Percentiles rank a stretch among this genome's conserved stretches.
These are phyloP conservation scores for Sutorius eximius DNA, from an alignment of 1,284 basidiomycete species.

Conservation along the genomic window DNA sequence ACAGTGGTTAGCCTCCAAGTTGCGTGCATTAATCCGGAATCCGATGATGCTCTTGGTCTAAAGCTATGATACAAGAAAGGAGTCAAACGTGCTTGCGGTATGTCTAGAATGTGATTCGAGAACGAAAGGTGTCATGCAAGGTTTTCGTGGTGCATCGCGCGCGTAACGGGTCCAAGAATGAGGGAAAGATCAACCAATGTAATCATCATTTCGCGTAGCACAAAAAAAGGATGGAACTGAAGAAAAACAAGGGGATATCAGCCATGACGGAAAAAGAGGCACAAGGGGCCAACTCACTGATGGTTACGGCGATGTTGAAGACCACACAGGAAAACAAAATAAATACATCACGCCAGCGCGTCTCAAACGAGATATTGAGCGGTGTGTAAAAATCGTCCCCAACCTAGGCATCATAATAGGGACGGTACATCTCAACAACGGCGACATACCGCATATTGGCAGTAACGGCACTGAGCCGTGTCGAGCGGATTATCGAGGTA, in stretches of 20 bases:
- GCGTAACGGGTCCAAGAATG: background rate
- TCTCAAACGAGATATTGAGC: slow-evolving; percentile 66
- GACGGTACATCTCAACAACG: background rate
- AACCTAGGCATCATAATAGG: slow-evolving; percentile 23
- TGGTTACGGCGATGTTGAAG: slow-evolving; percentile 73
- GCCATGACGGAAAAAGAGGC: background rate
- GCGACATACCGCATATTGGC: slow-evolving; percentile 52
- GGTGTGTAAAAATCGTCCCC: slow-evolving; percentile 74
- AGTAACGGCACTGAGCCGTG: slow-evolving; percentile 68
- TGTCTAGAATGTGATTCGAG: background rate
- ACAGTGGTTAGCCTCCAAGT: background rate
- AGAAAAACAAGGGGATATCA: slow-evolving; percentile 10
- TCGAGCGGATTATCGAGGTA: slow-evolving; percentile 77
- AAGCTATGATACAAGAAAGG: background rate
- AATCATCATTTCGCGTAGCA: slow-evolving; percentile 63
- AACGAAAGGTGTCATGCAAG: background rate
- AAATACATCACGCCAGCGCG: slow-evolving; percentile 74
- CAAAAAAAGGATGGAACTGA: slow-evolving; percentile 70
- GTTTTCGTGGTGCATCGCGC: background rate
- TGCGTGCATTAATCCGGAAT: background rate
- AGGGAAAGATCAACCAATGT: background rate
- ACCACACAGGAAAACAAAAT: slow-evolving; percentile 68
- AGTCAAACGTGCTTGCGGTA: background rate
- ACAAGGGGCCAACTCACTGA: slow-evolving; percentile 44
- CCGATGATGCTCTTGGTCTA: background rate